Base-by-base conservation (phyloP, 768 basidiomycete species). In the Boletus huronensis region DNA sequence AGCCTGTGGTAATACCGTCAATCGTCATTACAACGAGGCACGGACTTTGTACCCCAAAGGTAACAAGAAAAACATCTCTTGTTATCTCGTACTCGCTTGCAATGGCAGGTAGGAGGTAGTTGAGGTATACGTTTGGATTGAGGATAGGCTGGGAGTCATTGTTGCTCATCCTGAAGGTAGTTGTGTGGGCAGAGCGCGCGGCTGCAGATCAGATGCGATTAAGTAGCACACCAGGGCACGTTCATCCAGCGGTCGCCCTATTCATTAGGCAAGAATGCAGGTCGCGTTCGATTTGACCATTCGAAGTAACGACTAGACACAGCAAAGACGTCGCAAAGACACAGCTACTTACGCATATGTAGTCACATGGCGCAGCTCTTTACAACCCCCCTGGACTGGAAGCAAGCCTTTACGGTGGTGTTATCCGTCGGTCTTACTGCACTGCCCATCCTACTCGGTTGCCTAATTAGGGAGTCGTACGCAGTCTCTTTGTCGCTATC, bases 101-200 rank as follows among this genome's bases (percentile, higher is more conserved):
- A 36, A 41, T 28, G 6, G 31, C 11, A 8, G 67, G 67, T 19
- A 48, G 26, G 40, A 68, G 64, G 50, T 69, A 69, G 41, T 59
- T 69, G 45, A 67, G 64, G 50, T 66, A 68, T 39, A 63, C 40
- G 3, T 25, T 28, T 14, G 67, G 64, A 13, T 64, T 69, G 44
- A 64, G 53, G 48, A 62, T 53, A 1, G 56, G 50, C 19, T 32
- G 41, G 21, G 60, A 44, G 14, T 28, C 17, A 21, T 54, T 50
- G 28, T 5, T 29, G 35, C 17, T 50, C 57, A 62, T 61, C 13
- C 17, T 3, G 32, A 31, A n/a, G 29, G 40, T 14, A 16, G 26
- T 17, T 5, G 29, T 34, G 32, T 21, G 25, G 5, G 48, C 19
- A 36, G 21, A 32, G 36, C 10, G 36, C 16, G 25, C 14, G 25